Evolutionary conservation across 768 basidiomycete species (phyloP).

Genomic region (Tulasnella calospora): DNA sequence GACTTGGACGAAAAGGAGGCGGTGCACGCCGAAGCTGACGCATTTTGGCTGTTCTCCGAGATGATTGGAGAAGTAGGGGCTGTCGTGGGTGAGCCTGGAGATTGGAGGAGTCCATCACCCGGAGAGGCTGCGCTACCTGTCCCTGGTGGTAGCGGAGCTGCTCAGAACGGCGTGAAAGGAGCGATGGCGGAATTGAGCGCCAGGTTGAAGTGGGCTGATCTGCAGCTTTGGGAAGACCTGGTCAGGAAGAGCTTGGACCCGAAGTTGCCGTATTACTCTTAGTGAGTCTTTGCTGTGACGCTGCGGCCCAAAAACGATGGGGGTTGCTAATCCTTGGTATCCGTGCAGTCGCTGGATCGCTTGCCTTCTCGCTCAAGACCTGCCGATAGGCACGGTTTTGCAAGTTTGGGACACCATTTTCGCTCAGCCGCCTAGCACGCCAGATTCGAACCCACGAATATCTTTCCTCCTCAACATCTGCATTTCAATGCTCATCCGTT

Average conservation of each 20-base stretch:
- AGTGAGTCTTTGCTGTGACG: constrained; percentile 3
- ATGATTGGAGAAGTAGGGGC: constrained; percentile 30
- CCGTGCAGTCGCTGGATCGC: constrained; percentile 29
- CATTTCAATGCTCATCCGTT: constrained; percentile 25
- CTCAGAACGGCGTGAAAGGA: constrained; percentile 28
- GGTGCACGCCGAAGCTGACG: constrained; percentile 29
- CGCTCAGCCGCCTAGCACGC: constrained; percentile 26
- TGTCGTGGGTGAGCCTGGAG: constrained; percentile 28
- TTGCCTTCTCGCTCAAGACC: constrained; percentile 30
- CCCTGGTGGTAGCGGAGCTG: neutral
- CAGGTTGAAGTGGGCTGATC: constrained; percentile 31
- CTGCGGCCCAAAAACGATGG: neutral
- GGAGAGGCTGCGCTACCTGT: neutral
- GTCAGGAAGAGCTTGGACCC: constrained; percentile 31
- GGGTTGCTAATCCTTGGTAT: neutral
- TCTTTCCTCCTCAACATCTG: constrained; percentile 28
- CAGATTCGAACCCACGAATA: constrained; percentile 24
- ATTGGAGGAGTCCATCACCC: constrained; percentile 15
- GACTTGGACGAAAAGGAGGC: constrained; percentile 25
- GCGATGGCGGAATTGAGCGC: constrained; percentile 28
- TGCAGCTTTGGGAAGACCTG: constrained; percentile 30
- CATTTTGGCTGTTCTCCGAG: constrained; percentile 31
- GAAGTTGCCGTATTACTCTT: constrained; percentile 30
- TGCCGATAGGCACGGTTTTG: constrained; percentile 25
- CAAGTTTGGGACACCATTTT: constrained; percentile 28